Conservation (phyloP, 768 basidiomycete species). For the Pleurotus platypus region DNA sequence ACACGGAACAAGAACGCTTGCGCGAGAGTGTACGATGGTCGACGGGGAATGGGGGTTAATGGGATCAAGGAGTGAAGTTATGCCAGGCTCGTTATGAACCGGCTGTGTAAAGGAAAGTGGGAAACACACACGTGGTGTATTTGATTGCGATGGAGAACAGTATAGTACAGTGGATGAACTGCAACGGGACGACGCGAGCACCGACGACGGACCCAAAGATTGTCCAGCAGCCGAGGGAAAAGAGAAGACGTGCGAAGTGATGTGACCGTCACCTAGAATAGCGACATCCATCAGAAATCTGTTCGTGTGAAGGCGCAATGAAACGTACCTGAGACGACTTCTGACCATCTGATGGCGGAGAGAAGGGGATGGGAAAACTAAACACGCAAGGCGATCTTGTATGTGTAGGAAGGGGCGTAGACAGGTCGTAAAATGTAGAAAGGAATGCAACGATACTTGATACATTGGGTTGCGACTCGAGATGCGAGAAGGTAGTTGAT, state of each 20-base stretch:
- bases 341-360: background rate
- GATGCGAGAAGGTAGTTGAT: conserved; percentile 5
- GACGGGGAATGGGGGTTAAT: background rate
- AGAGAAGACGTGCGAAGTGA: background rate
- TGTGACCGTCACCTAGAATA: background rate
- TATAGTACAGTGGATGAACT: background rate
- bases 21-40: background rate
- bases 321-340: background rate
- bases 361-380: background rate
- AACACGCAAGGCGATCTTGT: conserved; percentile 6
- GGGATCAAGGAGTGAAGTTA: background rate
- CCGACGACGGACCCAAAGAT: background rate
- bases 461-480: conserved; percentile 9
- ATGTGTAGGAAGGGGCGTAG: conserved; percentile 2
- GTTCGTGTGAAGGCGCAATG: background rate
- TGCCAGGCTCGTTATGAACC: background rate
- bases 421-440: conserved; percentile 2
- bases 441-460: conserved; percentile 8
- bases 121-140: background rate
- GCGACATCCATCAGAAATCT: background rate
- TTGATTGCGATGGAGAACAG: background rate
- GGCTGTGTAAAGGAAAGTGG: background rate
- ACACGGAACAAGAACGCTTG: background rate
- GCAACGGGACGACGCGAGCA: background rate
- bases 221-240: background rate